Base-by-base conservation (phyloP, 2,329 filamentous ascomycete genomes). In the Penicillium sp. region DNA sequence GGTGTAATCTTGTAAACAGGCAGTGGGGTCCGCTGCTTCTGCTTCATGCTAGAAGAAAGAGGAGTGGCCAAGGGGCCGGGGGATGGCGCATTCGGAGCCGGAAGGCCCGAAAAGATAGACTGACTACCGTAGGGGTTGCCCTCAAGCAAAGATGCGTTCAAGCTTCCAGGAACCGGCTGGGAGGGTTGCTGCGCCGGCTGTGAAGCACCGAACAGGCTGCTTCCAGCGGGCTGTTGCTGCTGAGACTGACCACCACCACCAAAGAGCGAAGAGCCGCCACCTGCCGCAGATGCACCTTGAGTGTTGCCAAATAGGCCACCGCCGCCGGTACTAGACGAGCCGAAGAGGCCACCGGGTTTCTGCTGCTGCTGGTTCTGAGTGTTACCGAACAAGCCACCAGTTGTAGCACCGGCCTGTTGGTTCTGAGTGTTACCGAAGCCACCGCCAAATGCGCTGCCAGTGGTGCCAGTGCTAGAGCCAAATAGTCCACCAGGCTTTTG, bases 11-110 rank as follows among this genome's bases (percentile, higher is more conserved):
- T 93, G 75, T 92, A 90, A 66, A 93, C 84, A 2, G 90, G 90
- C 46, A 95, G 73, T 38, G 92, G 87, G 8, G 88, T 86, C 56
- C 81, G 84, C 66, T 89, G 87, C 69, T 88, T 88, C 49, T 85
- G 79, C 72, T 89, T 92, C 69, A 83, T 85, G 47, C 78, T 81
- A 56, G 84, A 86, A 7, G 85, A 87, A 10, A 97, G 78, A 0
- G 95, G 93, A 0, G 92, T 97, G 7, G 92, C 93, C 56, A 98
- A 79, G 3, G 95, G 93, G 2, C 93, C 93, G 3, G 90, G 88
- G 62, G 90, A 80, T 44, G 90, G 68, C 69, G 79, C 46, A 76
- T 73, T 73, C 72, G 88, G 72, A 65, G 83, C 66, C 66, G 78
- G 58, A 13, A 96, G 75, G 46, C 84, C 86, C 28, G 84, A 82